Evolutionary conservation across 1,139 yeast genomes (phyloP).

Genomic region (Eremothecium gossypii): DNA sequence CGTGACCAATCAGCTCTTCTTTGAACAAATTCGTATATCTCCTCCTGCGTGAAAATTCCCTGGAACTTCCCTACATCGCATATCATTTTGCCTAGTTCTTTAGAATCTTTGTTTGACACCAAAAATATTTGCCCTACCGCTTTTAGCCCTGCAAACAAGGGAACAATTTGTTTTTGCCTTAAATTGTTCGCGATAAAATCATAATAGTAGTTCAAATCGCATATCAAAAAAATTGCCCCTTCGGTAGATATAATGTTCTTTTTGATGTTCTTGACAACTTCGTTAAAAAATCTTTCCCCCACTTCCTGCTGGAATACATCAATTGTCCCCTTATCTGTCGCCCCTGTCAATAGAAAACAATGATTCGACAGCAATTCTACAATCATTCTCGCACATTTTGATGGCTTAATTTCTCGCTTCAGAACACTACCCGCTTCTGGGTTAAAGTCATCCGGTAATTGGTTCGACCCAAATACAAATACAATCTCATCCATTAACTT

Average conservation of each 20-base stretch:
- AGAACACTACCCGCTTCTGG: conserved; percentile 28
- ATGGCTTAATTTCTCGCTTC: conserved; percentile 44
- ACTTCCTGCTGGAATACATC: conserved; percentile 93
- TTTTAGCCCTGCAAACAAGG: conserved; percentile 72
- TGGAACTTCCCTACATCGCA: conserved; percentile 80
- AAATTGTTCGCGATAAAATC: conserved; percentile 55
- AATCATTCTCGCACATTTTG: conserved; percentile 57
- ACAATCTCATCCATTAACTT: conserved; percentile 73
- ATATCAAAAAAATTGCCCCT: conserved; percentile 74
- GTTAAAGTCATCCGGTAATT: conserved; percentile 45
- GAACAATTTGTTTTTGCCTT: conserved; percentile 59
- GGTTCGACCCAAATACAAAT: conserved; percentile 41
- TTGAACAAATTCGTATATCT: conserved; percentile 84
- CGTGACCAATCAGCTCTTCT: conserved; percentile 78
- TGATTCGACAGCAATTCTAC: conserved; percentile 62
- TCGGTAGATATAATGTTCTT: conserved; percentile 60
- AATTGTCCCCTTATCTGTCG: conserved; percentile 79
- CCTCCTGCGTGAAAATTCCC: conserved; percentile 88
- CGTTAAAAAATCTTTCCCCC: conserved; percentile 74
- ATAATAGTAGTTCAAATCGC: conserved; percentile 68
- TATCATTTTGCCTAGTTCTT: conserved; percentile 74
- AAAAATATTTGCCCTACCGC: conserved; percentile 76
- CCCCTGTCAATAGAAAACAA: conserved; percentile 63
- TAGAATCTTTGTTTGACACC: conserved; percentile 65
- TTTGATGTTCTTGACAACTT: conserved; percentile 65